A percentile compares a stretch with the other conserved stretches of the same genome.
Conservation (phyloP, 495 filamentous ascomycete genomes). For the Talaromyces thailandensis region DNA sequence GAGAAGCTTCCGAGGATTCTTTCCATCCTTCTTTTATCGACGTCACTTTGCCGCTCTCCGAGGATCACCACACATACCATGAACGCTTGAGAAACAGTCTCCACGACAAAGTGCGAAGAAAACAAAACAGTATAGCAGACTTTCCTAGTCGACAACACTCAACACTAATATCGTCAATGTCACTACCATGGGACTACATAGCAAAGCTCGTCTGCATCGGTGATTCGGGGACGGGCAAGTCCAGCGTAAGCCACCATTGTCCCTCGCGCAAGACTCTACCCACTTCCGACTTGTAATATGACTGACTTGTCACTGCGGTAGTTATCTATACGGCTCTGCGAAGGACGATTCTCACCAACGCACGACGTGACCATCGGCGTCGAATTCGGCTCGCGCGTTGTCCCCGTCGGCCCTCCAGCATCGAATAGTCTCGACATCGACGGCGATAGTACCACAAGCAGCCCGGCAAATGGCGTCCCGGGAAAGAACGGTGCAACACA, state of each 20-base stretch:
- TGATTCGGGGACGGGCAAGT: constrained; percentile 90
- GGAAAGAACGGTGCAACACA: constrained; percentile 21
- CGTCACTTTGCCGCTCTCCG: not conserved
- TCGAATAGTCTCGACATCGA: constrained; percentile 30
- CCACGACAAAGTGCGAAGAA: not conserved
- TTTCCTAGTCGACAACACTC: not conserved
- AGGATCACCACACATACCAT: not conserved
- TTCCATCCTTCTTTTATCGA: not conserved
- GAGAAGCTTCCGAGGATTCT: not conserved
- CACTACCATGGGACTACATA: constrained; percentile 92
- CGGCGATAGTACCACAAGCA: not conserved
- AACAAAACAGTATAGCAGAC: too few relatives aligned
- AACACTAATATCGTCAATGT: constrained; percentile 43
- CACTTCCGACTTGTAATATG: constrained; percentile 4
- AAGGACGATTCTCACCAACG: constrained; percentile 85
- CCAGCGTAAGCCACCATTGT: constrained; percentile 40
- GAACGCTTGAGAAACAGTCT: not conserved
- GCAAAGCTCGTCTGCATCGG: constrained; percentile 97
- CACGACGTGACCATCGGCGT: constrained; percentile 98
- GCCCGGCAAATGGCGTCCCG: not conserved
- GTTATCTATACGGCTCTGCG: constrained; percentile 92
- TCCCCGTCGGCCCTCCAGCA: constrained; percentile 77
- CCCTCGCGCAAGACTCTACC: constrained; percentile 5
- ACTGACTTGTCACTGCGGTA: constrained; percentile 17
- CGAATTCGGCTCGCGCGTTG: constrained; percentile 90